phyloP scores from a whole-genome alignment of 805 yeast genomes.

The Hanseniaspora mollemarum region DNA sequence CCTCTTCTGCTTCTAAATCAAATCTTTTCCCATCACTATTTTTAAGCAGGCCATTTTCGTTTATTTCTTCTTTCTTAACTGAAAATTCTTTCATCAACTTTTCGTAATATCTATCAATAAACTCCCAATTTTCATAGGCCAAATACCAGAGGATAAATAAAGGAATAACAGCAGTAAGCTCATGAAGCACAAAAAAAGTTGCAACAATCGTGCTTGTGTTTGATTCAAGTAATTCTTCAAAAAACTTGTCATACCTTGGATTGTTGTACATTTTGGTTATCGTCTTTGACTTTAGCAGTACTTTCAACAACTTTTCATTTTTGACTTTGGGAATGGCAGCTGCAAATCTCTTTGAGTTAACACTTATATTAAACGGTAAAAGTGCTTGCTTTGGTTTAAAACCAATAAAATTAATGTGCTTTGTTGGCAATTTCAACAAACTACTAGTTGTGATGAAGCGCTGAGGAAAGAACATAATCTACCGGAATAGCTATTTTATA shows the following conservation, averaged over 20 bases:
- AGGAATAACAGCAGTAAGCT: conserved; percentile 63
- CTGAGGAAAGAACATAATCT: no score
- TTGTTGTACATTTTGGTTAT: conserved; percentile 23
- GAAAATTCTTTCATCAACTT: not conserved
- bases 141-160: conserved; percentile 56
- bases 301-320: not conserved
- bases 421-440: no score
- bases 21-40: not conserved
- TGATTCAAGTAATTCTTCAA: conserved; percentile 24
- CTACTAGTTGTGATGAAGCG: no score
- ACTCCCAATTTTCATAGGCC: conserved; percentile 41
- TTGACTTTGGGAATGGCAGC: not conserved
- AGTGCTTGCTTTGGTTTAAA: no score
- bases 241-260: conserved; percentile 25
- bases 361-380: no score
- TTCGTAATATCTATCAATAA: not conserved
- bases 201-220: conserved; percentile 34
- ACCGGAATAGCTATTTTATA: no score
- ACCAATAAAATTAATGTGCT: not conserved
- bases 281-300: conserved; percentile 21
- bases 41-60: not conserved
- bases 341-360: not conserved
- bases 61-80: not conserved
- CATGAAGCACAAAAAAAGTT: conserved; percentile 59
- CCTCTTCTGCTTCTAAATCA: no score